Conservation (phyloP, 75 land plant species). For the Pseudotsuga menziesii region DNA sequence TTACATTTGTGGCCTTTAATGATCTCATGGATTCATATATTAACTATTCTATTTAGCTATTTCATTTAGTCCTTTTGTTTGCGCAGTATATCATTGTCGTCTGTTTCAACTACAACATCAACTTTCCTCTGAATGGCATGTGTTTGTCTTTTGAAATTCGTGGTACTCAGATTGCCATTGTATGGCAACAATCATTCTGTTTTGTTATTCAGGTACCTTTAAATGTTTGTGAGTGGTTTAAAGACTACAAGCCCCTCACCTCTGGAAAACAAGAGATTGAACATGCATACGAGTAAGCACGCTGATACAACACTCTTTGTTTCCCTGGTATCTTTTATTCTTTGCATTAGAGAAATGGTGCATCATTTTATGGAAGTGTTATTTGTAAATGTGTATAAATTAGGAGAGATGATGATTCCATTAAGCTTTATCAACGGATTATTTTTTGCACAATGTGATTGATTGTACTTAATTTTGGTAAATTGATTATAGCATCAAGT, state of each 20-base stretch:
- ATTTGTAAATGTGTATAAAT: neutral
- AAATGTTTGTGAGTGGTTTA: slow-evolving; percentile 84
- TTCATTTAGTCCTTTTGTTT: neutral
- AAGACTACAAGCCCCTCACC: slow-evolving; percentile 72
- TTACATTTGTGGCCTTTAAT: neutral
- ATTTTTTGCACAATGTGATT: neutral
- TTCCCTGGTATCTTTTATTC: neutral
- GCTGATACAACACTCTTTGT: neutral
- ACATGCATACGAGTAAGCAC: slow-evolving; percentile 82
- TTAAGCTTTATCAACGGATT: neutral
- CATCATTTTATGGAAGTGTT: neutral
- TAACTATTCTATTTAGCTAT: neutral
- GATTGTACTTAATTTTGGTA: neutral
- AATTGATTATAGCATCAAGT: neutral
- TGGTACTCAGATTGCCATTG: neutral
- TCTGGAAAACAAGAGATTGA: slow-evolving; percentile 71
- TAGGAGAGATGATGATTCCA: neutral
- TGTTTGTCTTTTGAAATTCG: neutral
- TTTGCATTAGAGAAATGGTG: neutral
- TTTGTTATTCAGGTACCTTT: slow-evolving; percentile 63
- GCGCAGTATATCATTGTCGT: neutral
- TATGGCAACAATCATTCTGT: neutral
- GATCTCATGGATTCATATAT: neutral
- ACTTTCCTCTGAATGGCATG: neutral
- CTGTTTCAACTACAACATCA: neutral